Evolutionary conservation across 768 basidiomycete species (phyloP).

Genomic region (Podaxis rugospora): DNA sequence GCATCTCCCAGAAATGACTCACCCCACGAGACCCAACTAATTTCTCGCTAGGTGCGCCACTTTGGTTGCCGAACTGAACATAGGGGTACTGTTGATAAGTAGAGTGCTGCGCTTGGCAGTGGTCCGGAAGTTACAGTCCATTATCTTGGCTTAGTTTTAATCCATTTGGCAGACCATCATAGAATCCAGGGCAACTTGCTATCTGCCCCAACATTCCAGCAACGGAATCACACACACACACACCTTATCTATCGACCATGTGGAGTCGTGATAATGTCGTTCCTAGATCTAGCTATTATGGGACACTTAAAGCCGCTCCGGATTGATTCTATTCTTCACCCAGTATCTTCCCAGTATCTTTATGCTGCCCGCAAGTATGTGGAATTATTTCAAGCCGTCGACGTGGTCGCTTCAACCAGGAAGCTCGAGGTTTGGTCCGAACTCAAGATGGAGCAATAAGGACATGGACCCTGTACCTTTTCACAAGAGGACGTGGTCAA

Average conservation of each 20-base stretch:
- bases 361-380: neutral
- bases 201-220: neutral
- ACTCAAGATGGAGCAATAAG: slow-evolving; percentile 60
- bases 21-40: neutral
- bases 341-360: neutral
- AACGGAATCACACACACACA: neutral
- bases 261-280: neutral
- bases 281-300: neutral
- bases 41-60: too few relatives aligned
- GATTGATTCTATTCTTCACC: neutral
- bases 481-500: slow-evolving; percentile 59
- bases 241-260: neutral
- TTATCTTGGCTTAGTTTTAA: neutral
- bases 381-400: slow-evolving; percentile 24
- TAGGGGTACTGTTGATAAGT: neutral
- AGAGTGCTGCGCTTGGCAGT: neutral
- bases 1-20: slow-evolving; percentile 8
- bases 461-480: slow-evolving; percentile 76
- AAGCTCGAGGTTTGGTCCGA: slow-evolving; percentile 52
- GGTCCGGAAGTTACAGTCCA: neutral
- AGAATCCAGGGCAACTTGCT: neutral
- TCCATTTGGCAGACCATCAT: neutral
- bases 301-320: neutral
- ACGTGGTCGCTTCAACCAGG: slow-evolving; percentile 50
- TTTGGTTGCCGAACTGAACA: too few relatives aligned